Evolutionary conservation across 1,284 basidiomycete genomes (phyloP), one percentile per base, ranked within the genome.

Genomic region (Leucoagaricus sp.): DNA sequence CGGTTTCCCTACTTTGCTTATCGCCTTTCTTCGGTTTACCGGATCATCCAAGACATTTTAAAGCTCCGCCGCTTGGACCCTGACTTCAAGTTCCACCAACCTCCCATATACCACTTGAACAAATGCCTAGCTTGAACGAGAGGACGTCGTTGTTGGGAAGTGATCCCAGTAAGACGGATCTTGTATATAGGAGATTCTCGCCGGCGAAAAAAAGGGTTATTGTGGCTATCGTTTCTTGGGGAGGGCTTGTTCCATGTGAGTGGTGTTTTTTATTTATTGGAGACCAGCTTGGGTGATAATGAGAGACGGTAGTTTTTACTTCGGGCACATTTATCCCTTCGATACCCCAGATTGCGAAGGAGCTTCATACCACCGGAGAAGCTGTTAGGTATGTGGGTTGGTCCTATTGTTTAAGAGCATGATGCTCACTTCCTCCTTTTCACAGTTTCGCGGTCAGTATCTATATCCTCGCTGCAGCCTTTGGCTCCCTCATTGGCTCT

Each of bases 231-330:
- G 80, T 85, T 1, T 79, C 82, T 0, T 79, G 72, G 61, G 73
- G 76, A 31, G 83, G 79, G 2, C 65, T 85, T 28, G 71, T 85
- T 31, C 78, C 77, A 42, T 75, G 83, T 84, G 62, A 59, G 78
- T 74, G 62, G 10, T 15, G 2, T 21, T 29, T 23, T 26, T 21
- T 38, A 6, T 1, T 46, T 25, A 17, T 34, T 9, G 4, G 15
- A 12, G 3, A n/a, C 25, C n/a, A 7, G 29, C 33, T 10, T 17
- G 17, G 29, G 44, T 23, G 12, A 49, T 44, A 17, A 4, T 26
- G 1, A n/a, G n/a, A n/a, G n/a, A n/a, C 15, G 8, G n/a, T 46
- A 91, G 87, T 88, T 33, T 84, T 91, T 64, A 81, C 87, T 0
- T 79, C 84, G 1, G 83, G 84, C 4, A 81, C 84, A 7, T 60